Conservation (phyloP, 2,329 filamentous ascomycete species). For the Fusarium cicatricum region DNA sequence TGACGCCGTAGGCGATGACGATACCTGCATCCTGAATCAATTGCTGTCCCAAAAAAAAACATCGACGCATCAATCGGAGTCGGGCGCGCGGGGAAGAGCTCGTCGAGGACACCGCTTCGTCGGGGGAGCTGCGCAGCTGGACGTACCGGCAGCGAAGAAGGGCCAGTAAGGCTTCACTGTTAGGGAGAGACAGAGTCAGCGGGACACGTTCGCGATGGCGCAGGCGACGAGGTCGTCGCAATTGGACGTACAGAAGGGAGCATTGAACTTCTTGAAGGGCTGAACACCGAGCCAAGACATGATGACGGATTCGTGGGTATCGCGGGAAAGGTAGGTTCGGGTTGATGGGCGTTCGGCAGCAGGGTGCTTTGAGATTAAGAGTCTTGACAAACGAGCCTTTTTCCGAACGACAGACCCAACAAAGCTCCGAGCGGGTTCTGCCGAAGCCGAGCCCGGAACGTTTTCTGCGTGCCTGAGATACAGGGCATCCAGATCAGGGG, state of each 20-base stretch:
- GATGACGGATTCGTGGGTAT: slow-evolving; percentile 57
- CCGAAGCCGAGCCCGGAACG: slow-evolving; percentile 45
- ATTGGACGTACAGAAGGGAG: slow-evolving; percentile 76
- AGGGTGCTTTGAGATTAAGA: slow-evolving; percentile 44
- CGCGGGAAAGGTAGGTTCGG: slow-evolving; percentile 48
- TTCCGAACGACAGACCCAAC: slow-evolving; percentile 43
- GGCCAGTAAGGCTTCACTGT: slow-evolving; percentile 90
- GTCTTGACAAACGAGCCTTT: slow-evolving; percentile 52
- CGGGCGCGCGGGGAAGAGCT: slow-evolving; percentile 10
- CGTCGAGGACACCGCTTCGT: slow-evolving; percentile 19
- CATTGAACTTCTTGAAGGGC: slow-evolving; percentile 80
- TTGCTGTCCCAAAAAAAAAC: slow-evolving; percentile 27
- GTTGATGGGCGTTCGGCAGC: slow-evolving; percentile 47
- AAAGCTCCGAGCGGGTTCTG: slow-evolving; percentile 48
- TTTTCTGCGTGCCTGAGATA: slow-evolving; percentile 42
- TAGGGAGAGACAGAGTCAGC: slow-evolving; percentile 40
- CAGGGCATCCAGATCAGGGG: slow-evolving; percentile 4
- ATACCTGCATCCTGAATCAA: slow-evolving; percentile 64
- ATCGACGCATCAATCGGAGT: slow-evolving; percentile 33
- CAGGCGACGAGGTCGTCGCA: slow-evolving; percentile 33
- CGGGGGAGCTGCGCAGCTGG: slow-evolving; percentile 30
- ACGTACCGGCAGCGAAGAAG: slow-evolving; percentile 94
- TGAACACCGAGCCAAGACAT: slow-evolving; percentile 77
- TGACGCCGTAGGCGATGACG: slow-evolving; percentile 91
- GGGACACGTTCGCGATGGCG: slow-evolving; percentile 33